Percentiles rank a stretch among this genome's conserved stretches.
phyloP scores from a whole-genome alignment of 2,329 filamentous ascomycete species.

The Aaosphaeria pasadenensis region DNA sequence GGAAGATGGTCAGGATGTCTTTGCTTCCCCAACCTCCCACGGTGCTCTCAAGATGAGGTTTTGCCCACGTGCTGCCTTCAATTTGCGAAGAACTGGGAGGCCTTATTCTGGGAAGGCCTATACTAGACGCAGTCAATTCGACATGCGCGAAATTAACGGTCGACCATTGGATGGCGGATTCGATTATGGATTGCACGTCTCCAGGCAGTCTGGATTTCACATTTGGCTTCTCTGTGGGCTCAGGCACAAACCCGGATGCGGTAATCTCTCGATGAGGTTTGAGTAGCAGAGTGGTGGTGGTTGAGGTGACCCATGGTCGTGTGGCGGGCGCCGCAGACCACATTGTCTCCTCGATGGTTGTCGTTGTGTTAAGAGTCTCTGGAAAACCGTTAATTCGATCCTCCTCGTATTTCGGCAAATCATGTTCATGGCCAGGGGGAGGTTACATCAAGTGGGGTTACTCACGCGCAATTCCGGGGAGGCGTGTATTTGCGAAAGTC shows the following conservation, averaged over 20 bases:
- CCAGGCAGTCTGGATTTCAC: not conserved
- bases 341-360: not conserved
- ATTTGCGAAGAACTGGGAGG: not conserved
- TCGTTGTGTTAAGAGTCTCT: not conserved
- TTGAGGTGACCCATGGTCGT: not conserved
- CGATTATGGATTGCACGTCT: not conserved
- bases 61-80: not conserved
- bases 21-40: not conserved
- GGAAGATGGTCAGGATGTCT: not conserved
- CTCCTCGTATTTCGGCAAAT: not conserved
- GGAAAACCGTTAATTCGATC: not conserved
- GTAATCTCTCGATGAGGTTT: conserved; percentile 3
- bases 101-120: not conserved
- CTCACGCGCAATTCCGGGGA: not conserved
- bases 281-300: not conserved
- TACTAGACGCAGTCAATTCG: not conserved
- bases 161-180: not conserved
- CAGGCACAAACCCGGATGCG: not conserved
- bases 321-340: not conserved
- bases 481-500: not conserved
- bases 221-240: not conserved
- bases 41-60: not conserved
- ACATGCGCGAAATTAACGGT: not conserved
- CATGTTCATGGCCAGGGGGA: not conserved
- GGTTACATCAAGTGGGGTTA: not conserved